These are phyloP conservation scores for Wolfiporia cocos DNA, from an alignment of 1,284 basidiomycete genomes.

Conservation along the genomic window DNA sequence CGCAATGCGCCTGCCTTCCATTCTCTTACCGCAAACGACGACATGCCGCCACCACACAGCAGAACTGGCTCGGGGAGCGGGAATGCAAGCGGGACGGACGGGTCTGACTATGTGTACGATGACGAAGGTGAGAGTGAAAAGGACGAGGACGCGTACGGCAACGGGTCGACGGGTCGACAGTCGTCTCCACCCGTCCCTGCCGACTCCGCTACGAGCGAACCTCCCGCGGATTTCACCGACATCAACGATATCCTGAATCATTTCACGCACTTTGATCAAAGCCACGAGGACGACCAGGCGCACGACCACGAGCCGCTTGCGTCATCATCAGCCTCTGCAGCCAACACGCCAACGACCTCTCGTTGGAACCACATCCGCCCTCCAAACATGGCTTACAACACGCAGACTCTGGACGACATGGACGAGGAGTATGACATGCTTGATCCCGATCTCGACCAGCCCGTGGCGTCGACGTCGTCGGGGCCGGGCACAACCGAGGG, in stretches of 20 bases:
- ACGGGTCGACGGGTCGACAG: conserved; percentile 25
- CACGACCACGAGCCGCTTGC: conserved; percentile 20
- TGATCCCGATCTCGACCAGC: conserved; percentile 21
- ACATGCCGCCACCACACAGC: conserved; percentile 12
- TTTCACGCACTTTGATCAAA: conserved; percentile 60
- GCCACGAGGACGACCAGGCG: conserved; percentile 37
- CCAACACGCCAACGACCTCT: conserved; percentile 7
- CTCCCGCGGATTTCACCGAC: conserved; percentile 54
- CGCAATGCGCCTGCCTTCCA: conserved; percentile 70
- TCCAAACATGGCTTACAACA: not conserved
- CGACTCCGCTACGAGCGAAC: conserved; percentile 6
- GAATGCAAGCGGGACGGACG: conserved; percentile 31
- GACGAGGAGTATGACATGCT: conserved; percentile 3
- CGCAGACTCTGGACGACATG: not conserved
- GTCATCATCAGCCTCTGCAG: conserved; percentile 7
- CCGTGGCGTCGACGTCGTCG: conserved; percentile 43
- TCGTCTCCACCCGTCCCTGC: conserved; percentile 14
- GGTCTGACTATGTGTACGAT: conserved; percentile 51
- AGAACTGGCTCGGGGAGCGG: conserved; percentile 12
- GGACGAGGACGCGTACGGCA: conserved; percentile 13
- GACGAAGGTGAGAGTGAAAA: conserved; percentile 21
- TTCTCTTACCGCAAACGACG: conserved; percentile 56
- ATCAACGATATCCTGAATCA: conserved; percentile 71
- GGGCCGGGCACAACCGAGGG: conserved; percentile 17
- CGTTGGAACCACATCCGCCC: conserved; percentile 15